Conservation (phyloP, 257 asterid species). For the Solanum paucissectum region DNA sequence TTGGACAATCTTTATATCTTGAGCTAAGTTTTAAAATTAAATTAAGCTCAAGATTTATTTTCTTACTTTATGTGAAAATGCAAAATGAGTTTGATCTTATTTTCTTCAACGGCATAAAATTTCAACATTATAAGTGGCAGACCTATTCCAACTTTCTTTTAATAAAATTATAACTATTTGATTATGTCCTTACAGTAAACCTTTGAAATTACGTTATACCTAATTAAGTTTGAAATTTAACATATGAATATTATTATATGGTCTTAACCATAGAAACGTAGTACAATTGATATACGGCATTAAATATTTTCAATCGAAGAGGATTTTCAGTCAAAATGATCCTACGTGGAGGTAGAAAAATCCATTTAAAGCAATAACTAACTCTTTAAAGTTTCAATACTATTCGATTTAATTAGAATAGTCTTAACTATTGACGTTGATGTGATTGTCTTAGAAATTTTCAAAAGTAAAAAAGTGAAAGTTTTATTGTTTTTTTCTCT, state of each 20-base stretch:
- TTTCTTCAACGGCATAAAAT: background rate
- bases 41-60: background rate
- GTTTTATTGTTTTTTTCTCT: background rate
- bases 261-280: background rate
- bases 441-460: background rate
- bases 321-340: background rate
- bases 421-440: background rate
- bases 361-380: background rate
- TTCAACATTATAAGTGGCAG: background rate
- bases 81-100: background rate
- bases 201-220: background rate
- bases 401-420: background rate
- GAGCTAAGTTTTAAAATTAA: fast-evolving
- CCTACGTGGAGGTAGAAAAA: background rate
- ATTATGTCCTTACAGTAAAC: background rate
- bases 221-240: background rate
- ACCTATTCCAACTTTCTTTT: background rate
- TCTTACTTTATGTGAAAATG: background rate
- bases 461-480: background rate
- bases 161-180: background rate
- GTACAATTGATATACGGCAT: background rate
- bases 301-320: background rate
- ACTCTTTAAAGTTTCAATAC: background rate
- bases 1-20: background rate
- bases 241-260: background rate